These are phyloP conservation scores for Tolypocladium sp. DNA, from an alignment of 2,329 filamentous ascomycete species.

Conservation along the genomic window DNA sequence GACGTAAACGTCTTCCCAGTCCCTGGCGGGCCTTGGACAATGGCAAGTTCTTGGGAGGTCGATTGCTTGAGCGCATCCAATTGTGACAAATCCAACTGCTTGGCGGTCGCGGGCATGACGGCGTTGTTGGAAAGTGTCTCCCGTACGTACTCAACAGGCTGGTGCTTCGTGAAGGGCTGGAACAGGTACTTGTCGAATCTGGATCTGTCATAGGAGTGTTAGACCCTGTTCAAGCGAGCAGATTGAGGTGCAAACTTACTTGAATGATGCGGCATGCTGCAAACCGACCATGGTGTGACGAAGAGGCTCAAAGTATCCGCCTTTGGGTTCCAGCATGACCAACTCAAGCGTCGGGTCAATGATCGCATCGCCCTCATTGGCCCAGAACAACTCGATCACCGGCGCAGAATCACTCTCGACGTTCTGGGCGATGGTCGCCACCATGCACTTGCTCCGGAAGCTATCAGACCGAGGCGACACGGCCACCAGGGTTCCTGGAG, in stretches of 20 bases:
- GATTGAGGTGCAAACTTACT: constrained; percentile 31
- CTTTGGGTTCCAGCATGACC: constrained; percentile 69
- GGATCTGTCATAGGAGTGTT: constrained; percentile 29
- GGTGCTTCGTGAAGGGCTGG: constrained; percentile 25
- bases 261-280: constrained; percentile 47
- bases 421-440: constrained; percentile 64
- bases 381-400: constrained; percentile 65
- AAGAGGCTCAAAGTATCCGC: constrained; percentile 68
- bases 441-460: constrained; percentile 56
- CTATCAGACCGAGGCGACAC: constrained; percentile 44
- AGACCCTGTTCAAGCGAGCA: background rate
- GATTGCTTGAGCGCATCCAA: constrained; percentile 59
- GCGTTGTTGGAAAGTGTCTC: background rate
- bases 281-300: constrained; percentile 65
- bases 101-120: constrained; percentile 6
- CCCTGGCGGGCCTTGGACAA: constrained; percentile 75
- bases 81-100: constrained; percentile 61
- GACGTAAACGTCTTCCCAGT: constrained; percentile 76
- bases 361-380: constrained; percentile 44
- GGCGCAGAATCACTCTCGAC: constrained; percentile 27
- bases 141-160: constrained; percentile 19
- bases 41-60: constrained; percentile 60
- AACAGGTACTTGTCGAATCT: constrained; percentile 55
- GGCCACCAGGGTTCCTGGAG: constrained; percentile 42
- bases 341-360: constrained; percentile 62